Evolutionary conservation across 805 yeast genomes (phyloP).

Genomic region (Sungouiozyma intestinalis): DNA sequence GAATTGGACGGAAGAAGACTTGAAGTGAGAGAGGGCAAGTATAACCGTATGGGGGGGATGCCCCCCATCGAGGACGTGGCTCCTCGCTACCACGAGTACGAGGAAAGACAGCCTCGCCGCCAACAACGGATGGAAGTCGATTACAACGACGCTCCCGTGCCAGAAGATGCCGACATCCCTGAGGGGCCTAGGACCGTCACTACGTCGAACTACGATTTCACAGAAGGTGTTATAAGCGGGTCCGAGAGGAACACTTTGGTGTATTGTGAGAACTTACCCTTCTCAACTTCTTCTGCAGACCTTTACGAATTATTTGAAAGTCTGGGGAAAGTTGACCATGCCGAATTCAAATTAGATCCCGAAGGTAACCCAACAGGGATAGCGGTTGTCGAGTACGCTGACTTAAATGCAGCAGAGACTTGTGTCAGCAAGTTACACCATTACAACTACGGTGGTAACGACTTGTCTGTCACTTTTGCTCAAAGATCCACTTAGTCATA

Average conservation of each 20-base stretch:
- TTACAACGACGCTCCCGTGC: neutral
- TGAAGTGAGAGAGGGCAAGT: constrained; percentile 16
- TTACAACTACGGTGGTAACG: constrained; percentile 79
- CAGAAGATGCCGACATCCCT: constrained; percentile 58
- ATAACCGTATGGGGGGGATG: constrained; percentile 2
- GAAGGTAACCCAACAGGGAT: constrained; percentile 66
- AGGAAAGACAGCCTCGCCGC: constrained; percentile 2
- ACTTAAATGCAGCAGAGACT: constrained; percentile 53
- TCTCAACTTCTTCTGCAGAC: constrained; percentile 75
- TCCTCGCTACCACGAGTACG: constrained; percentile 1
- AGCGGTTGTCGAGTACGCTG: constrained; percentile 72
- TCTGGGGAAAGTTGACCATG: constrained; percentile 62
- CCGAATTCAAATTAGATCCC: constrained; percentile 59
- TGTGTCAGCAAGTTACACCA: constrained; percentile 68
- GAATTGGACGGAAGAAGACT: constrained; percentile 25
- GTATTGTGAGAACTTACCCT: constrained; percentile 73
- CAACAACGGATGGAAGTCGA: neutral
- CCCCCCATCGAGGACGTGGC: neutral
- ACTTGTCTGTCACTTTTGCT: constrained; percentile 60
- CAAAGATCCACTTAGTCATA: constrained; percentile 24
- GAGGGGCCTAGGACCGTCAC: neutral
- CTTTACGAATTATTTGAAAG: constrained; percentile 78
- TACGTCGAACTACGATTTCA: constrained; percentile 30
- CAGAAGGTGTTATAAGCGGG: constrained; percentile 53
- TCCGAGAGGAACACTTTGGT: constrained; percentile 54